These are phyloP conservation scores for Talaromyces sp. DNA, from an alignment of 2,329 filamentous ascomycete genomes.

Conservation along the genomic window DNA sequence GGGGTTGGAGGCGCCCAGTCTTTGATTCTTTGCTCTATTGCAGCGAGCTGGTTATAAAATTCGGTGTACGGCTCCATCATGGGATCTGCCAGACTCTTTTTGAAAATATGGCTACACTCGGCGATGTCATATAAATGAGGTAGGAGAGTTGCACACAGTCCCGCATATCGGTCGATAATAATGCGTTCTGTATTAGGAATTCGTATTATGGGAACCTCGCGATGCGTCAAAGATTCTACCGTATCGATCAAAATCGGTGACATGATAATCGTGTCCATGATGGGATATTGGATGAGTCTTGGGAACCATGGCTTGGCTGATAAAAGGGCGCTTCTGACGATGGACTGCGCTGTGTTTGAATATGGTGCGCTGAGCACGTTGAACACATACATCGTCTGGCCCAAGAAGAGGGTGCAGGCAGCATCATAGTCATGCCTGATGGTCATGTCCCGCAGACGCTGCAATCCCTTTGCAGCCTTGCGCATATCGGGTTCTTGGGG, in stretches of 20 bases:
- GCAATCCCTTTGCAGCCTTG: constrained; percentile 24
- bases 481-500: constrained; percentile 21
- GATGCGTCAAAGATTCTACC: constrained; percentile 31
- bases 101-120: constrained; percentile 24
- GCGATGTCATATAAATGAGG: constrained; percentile 38
- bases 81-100: constrained; percentile 9
- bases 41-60: constrained; percentile 20
- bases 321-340: constrained; percentile 32
- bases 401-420: constrained; percentile 26
- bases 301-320: constrained; percentile 32
- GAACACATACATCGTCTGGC: constrained; percentile 32
- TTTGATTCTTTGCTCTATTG: constrained; percentile 18
- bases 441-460: constrained; percentile 21
- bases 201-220: constrained; percentile 35
- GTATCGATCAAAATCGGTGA: constrained; percentile 36
- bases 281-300: constrained; percentile 23
- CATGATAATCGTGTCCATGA: constrained; percentile 33
- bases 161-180: constrained; percentile 34
- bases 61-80: constrained; percentile 7
- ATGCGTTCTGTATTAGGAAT: constrained; percentile 18
- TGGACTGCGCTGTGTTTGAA: constrained; percentile 26
- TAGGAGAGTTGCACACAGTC: constrained; percentile 32
- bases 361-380: constrained; percentile 31
- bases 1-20: constrained; percentile 22
- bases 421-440: constrained; percentile 28